A percentile compares a stretch with the other conserved stretches of the same genome.
phyloP scores from a whole-genome alignment of 352 stramenopile species.

The Pythium rishiriense region DNA sequence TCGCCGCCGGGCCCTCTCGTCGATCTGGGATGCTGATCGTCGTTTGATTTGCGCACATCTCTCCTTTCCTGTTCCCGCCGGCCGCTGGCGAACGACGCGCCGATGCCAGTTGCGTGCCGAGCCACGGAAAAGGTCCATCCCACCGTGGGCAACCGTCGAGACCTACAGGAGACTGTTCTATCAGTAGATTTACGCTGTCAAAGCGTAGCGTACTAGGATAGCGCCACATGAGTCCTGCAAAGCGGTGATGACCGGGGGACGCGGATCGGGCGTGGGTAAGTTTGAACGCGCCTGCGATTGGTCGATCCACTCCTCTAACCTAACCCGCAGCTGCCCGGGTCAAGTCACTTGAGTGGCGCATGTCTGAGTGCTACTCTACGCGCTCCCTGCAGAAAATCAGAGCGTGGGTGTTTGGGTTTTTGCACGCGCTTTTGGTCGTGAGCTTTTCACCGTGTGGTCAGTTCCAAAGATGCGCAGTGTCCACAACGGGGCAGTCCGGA shows the following conservation, averaged over 20 bases:
- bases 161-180: neutral
- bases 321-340: slow-evolving; percentile 11
- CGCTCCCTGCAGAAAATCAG: neutral
- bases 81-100: neutral
- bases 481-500: neutral
- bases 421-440: too few species aligned
- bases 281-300: neutral
- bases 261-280: neutral
- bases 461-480: slow-evolving; percentile 1
- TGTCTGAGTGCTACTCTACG: neutral
- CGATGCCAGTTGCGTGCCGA: neutral
- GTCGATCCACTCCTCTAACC: neutral
- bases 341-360: slow-evolving; percentile 14
- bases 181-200: neutral
- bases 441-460: slow-evolving; percentile 17
- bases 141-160: neutral
- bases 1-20: neutral
- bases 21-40: slow-evolving; percentile 2
- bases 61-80: slow-evolving; percentile 6
- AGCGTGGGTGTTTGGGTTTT: slow-evolving; percentile 4
- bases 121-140: neutral
- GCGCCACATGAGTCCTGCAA: neutral
- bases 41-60: neutral
- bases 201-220: neutral
- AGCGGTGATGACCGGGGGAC: slow-evolving; percentile 10